Evolutionary conservation across 805 yeast genomes (phyloP).

Genomic region (Ogataea trehaloabstinens): DNA sequence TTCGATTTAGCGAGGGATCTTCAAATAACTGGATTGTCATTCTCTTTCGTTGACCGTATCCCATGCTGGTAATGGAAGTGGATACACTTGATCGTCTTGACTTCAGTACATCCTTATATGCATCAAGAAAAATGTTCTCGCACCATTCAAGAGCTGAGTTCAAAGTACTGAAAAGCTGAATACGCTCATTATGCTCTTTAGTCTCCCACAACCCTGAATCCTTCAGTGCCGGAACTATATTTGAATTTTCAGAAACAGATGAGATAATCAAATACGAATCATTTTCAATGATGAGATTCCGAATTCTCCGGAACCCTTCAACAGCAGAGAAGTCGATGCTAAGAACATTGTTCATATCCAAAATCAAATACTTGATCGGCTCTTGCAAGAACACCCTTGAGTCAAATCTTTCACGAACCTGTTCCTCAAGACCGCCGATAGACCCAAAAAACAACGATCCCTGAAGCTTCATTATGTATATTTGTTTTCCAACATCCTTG

Average conservation of each 20-base stretch:
- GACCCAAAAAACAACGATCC: constrained; percentile 95
- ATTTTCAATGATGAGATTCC: constrained; percentile 69
- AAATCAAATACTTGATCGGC: constrained; percentile 75
- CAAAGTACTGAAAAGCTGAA: constrained; percentile 70
- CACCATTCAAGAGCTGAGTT: constrained; percentile 95
- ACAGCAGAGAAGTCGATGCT: constrained; percentile 93
- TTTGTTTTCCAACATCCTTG: constrained; percentile 84
- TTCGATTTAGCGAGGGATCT: constrained; percentile 7
- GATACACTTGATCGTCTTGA: constrained; percentile 6
- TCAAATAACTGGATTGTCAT: constrained; percentile 17
- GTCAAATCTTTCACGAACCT: constrained; percentile 65
- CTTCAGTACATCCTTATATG: constrained; percentile 42
- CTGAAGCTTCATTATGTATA: constrained; percentile 79
- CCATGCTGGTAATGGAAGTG: background rate
- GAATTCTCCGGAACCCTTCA: constrained; percentile 87
- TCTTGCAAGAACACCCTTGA: constrained; percentile 44
- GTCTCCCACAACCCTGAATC: constrained; percentile 80
- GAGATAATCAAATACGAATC: constrained; percentile 72
- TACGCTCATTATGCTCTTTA: constrained; percentile 41
- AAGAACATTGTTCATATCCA: constrained; percentile 81
- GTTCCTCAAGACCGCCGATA: constrained; percentile 83
- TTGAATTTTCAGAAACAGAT: constrained; percentile 67
- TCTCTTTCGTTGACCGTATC: constrained; percentile 9
- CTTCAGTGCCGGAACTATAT: constrained; percentile 65
- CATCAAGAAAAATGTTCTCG: constrained; percentile 80